Percentiles rank a stretch among this genome's conserved stretches.
These are phyloP conservation scores for Nelumbo lutea DNA, from an alignment of 164 flowering plant species.

Conservation along the genomic window DNA sequence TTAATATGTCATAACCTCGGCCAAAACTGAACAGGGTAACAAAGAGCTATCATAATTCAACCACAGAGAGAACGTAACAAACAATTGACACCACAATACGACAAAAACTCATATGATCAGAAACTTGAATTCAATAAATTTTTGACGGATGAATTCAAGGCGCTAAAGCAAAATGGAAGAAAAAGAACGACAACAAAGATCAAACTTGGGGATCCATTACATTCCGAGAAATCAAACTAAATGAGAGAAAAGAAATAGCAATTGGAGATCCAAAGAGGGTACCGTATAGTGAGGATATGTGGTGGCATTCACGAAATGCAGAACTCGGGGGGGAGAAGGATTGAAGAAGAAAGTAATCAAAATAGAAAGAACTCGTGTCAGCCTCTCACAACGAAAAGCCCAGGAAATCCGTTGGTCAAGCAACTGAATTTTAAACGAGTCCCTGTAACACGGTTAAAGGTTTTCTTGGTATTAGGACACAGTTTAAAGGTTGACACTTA, in stretches of 20 bases:
- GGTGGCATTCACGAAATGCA: not conserved
- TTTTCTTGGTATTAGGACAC: too few species aligned
- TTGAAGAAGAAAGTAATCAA: not conserved
- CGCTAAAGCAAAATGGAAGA: not conserved
- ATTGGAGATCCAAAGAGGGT: not conserved
- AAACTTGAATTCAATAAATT: not conserved
- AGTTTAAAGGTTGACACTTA: too few species aligned
- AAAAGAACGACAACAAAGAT: not conserved
- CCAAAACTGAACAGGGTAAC: not conserved
- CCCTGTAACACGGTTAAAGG: too few species aligned
- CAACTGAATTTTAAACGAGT: not conserved
- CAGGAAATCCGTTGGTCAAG: conserved; percentile 3
- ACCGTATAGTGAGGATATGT: not conserved
- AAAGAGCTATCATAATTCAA: not conserved
- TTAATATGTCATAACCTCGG: too few species aligned
- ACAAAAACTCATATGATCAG: not conserved
- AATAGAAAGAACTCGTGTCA: too few species aligned
- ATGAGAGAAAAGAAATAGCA: not conserved
- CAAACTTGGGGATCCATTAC: not conserved
- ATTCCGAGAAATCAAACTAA: not conserved
- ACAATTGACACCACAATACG: not conserved
- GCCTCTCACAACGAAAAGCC: not conserved
- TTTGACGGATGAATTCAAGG: not conserved
- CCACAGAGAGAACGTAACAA: not conserved
- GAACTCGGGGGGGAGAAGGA: not conserved